Conservation (phyloP, 75 land plant species). For the Larix kaempferi region DNA sequence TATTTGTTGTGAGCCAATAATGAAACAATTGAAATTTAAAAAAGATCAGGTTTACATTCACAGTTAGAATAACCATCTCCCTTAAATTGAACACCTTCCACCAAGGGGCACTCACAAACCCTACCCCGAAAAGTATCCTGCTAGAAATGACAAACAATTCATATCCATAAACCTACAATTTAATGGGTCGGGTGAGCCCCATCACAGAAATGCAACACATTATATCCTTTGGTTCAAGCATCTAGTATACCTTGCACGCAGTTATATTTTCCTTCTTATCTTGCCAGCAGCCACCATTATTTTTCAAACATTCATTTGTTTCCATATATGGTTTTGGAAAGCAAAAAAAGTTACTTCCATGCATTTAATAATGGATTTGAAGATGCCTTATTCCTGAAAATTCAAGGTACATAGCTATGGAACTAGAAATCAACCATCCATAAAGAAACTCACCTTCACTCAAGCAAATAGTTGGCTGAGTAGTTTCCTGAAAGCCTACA, state of each 20-base stretch:
- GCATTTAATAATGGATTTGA: not conserved
- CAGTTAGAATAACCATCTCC: conserved; percentile 93
- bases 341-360: not conserved
- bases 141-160: not conserved
- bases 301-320: conserved; percentile 91
- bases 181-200: not conserved
- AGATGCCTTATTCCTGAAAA: not conserved
- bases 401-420: not conserved
- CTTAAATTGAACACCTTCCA: conserved; percentile 85
- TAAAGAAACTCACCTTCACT: conserved; percentile 47
- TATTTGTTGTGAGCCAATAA: too few species aligned
- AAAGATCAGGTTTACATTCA: conserved; percentile 51
- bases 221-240: not conserved
- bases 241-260: conserved; percentile 80
- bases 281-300: conserved; percentile 98
- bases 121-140: conserved; percentile 96
- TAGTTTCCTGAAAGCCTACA: conserved; percentile 97
- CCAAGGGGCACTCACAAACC: conserved; percentile 89
- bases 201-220: not conserved
- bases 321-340: conserved; percentile 56
- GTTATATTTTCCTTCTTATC: conserved; percentile 73
- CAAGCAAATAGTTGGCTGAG: conserved; percentile 90
- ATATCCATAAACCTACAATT: not conserved
- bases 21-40: not conserved
- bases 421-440: not conserved